Percentiles rank a stretch among this genome's conserved stretches.
Evolutionary conservation across 176 grass and related monocot genomes (phyloP).

Genomic region (Eleusine coracana): DNA sequence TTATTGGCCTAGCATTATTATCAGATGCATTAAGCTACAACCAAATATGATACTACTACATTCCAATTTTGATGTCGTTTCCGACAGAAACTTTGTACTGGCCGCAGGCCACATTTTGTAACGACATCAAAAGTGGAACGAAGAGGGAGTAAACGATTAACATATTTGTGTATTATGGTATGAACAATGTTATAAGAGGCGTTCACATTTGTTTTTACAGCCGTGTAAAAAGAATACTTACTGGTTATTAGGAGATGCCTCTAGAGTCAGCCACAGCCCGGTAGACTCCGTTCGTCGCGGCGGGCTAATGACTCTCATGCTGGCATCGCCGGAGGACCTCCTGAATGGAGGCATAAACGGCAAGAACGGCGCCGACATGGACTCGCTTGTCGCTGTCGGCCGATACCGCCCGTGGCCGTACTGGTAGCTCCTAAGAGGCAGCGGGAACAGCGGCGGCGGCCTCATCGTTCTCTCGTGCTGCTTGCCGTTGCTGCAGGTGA

Average conservation of each 20-base stretch:
- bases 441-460: constrained; percentile 43
- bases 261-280: constrained; percentile 75
- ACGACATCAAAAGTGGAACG: too few species aligned
- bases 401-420: constrained; percentile 31
- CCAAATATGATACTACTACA: neutral
- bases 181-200: neutral
- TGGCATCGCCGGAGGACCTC: constrained; percentile 44
- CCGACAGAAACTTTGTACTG: too few species aligned
- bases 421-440: constrained; percentile 51
- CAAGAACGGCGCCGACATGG: constrained; percentile 39
- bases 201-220: neutral
- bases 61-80: too few species aligned
- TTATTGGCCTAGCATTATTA: constrained; percentile 15
- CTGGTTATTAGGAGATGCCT: constrained; percentile 72
- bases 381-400: neutral
- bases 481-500: constrained; percentile 31
- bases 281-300: constrained; percentile 57
- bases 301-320: constrained; percentile 61
- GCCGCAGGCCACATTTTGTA: too few species aligned
- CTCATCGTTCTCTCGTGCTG: constrained; percentile 15
- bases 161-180: neutral
- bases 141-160: neutral
- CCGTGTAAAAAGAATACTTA: constrained; percentile 43
- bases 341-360: constrained; percentile 33
- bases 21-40: constrained; percentile 14